Evolutionary conservation across 2,329 filamentous ascomycete species (phyloP), one percentile per base, ranked within the genome.

Genomic region (Trichoderma oligosporum): DNA sequence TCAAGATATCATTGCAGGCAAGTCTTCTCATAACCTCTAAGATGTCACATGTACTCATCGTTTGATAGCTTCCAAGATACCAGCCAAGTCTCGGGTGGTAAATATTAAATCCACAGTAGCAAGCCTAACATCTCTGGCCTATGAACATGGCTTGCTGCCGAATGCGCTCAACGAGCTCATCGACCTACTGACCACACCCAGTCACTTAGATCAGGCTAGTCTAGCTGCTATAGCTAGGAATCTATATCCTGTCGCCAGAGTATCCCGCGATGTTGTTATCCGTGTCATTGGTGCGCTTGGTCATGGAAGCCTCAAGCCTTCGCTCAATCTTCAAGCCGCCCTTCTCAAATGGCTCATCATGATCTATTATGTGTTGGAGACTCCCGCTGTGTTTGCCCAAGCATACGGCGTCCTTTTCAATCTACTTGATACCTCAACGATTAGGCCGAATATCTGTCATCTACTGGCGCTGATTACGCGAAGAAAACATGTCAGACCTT

Each of bases 401-500:
- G 75, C 87, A 1, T 96, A 95, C 66, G 78, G 84, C 0, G 82
- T 93, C 16, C 71, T 96, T 4, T 96, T 96, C 68, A 89, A 89
- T 61, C 76, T 93, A 62, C 78, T 96, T 5, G 89, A 95, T 66
- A 93, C 89, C 65, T 86, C 89, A 49, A 87, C 84, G 58, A 82
- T 91, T 60, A 82, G 82, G 57, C 76, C 82, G 9, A 77, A 81
- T 61, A 69, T 94, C 48, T 92, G 89, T 66, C 89, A 95, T 72
- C 71, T 96, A 33, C 77, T 96, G 20, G 90, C 88, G 3, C 71
- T 93, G 27, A 83, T 93, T 45, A 95, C 91, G 44, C 79, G 89
- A 56, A 84, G 91, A 56, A 90, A 85, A 67, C 90, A 96, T 72
- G 90, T 96, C 42, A 85, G 87, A 61, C 89, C 89, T 2, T 92